These are phyloP conservation scores for Paecilomyces variotii DNA, from an alignment of 2,329 filamentous ascomycete species.

Conservation along the genomic window DNA sequence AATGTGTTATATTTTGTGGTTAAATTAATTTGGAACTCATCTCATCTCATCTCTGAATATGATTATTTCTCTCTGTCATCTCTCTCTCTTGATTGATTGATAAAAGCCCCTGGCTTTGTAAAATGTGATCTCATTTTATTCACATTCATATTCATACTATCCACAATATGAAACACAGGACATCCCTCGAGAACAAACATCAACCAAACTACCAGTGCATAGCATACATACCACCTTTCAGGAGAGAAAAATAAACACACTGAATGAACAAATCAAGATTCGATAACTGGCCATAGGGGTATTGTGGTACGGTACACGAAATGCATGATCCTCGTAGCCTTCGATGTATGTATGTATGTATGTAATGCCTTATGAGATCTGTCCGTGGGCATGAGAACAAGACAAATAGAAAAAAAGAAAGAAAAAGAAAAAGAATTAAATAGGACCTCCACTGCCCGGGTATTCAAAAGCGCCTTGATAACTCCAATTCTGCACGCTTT, in stretches of 20 bases:
- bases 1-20: no score
- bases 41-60: no score
- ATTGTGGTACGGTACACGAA: background rate
- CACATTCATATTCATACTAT: no score
- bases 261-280: background rate
- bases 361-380: background rate
- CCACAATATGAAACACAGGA: no score
- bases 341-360: background rate
- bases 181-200: no score
- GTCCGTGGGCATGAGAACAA: background rate
- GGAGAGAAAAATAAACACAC: background rate
- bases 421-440: background rate
- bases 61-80: no score
- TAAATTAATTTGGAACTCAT: no score
- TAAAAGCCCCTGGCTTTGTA: no score
- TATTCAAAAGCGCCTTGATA: background rate
- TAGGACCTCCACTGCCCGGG: background rate
- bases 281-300: background rate
- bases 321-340: background rate
- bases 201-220: no score
- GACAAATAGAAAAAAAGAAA: background rate
- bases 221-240: no score
- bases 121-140: no score
- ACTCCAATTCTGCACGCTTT: background rate
- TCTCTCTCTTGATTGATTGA: no score